These are phyloP conservation scores for Termitomyces sp. DNA, from an alignment of 768 basidiomycete genomes.

Conservation along the genomic window DNA sequence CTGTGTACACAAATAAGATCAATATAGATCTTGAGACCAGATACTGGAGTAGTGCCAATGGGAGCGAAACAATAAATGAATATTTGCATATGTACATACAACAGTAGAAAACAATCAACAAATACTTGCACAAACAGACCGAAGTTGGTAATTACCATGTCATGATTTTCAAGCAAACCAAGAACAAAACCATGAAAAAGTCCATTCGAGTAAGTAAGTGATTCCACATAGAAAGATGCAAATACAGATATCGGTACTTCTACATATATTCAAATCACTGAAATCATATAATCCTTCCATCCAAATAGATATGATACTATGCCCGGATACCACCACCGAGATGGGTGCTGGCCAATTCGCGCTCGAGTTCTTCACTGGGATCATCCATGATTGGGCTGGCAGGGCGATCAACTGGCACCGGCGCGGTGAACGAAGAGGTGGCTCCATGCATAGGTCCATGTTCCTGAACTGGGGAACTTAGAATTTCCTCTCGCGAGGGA, in stretches of 20 bases:
- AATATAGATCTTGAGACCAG: background rate
- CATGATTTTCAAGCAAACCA: background rate
- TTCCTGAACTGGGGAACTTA: slow-evolving; percentile 71
- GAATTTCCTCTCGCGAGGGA: slow-evolving; percentile 75
- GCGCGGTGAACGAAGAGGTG: slow-evolving; percentile 62
- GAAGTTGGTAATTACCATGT: background rate
- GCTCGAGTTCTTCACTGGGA: slow-evolving; percentile 80
- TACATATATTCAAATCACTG: background rate
- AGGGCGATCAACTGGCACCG: slow-evolving; percentile 34
- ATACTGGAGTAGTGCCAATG: background rate
- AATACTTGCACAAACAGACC: too few relatives aligned
- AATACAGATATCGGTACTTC: slow-evolving; percentile 4
- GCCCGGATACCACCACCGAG: slow-evolving; percentile 28
- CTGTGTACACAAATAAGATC: background rate
- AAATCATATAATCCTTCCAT: background rate
- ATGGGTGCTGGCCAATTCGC: slow-evolving; percentile 76
- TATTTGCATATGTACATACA: too few relatives aligned
- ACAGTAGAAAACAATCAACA: too few relatives aligned
- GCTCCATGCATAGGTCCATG: slow-evolving; percentile 54
- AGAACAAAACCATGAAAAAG: too few relatives aligned
- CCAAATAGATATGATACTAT: slow-evolving; percentile 4
- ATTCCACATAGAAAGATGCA: background rate
- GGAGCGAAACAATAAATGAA: background rate
- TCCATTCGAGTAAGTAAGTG: background rate
- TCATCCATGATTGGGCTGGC: slow-evolving; percentile 78